Evolutionary conservation across 2,329 filamentous ascomycete genomes (phyloP).

Genomic region (Botrytis hyacinthi): DNA sequence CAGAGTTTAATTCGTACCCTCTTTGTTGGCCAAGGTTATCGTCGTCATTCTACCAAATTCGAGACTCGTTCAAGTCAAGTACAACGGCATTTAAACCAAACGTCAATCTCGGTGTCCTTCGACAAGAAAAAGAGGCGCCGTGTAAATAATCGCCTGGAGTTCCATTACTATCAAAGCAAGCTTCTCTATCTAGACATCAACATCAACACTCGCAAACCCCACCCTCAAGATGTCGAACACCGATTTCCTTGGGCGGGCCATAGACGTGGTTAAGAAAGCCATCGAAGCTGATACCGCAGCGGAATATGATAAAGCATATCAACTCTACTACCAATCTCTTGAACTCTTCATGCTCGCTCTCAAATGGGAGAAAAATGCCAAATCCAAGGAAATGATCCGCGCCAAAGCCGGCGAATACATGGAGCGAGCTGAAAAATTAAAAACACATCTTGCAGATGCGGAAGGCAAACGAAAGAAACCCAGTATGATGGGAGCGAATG

Average conservation of each 20-base stretch:
- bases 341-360: conserved; percentile 98
- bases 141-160: neutral
- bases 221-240: conserved; percentile 76
- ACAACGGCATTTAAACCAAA: conserved; percentile 1
- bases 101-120: neutral
- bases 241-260: conserved; percentile 94
- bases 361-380: conserved; percentile 99
- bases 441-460: conserved; percentile 77
- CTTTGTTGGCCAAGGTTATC: conserved; percentile 1
- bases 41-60: conserved; percentile 5
- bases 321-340: conserved; percentile 91
- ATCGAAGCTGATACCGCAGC: conserved; percentile 94
- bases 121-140: neutral
- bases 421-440: conserved; percentile 97
- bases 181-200: neutral
- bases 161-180: neutral
- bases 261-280: conserved; percentile 94
- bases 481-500: conserved; percentile 70
- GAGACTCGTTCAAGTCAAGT: neutral
- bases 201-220: conserved; percentile 5
- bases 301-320: conserved; percentile 96
- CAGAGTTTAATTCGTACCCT: neutral
- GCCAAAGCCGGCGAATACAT: conserved; percentile 96
- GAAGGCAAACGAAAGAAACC: conserved; percentile 70
- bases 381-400: conserved; percentile 95